Base-by-base conservation (phyloP, 371 early-diverging fungal genomes). In the Umbelopsis sp. region DNA sequence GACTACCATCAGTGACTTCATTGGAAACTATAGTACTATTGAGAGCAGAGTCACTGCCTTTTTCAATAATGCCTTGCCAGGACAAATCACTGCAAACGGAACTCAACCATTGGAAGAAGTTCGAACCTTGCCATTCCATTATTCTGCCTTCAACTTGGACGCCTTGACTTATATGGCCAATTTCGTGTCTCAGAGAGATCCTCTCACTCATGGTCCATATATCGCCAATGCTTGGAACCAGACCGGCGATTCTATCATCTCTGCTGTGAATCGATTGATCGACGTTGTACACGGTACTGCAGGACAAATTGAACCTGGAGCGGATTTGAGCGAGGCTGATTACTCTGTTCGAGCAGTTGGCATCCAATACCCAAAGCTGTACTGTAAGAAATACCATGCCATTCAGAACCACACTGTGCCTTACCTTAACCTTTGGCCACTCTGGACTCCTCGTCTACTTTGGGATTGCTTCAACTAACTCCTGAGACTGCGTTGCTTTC, bases 221-320 rank as follows among this genome's bases (percentile, higher is more conserved):
- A 46, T 46, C 44, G 18, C 65, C n/a, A 48, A 65, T 22, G 65
- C 46, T 20, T 65, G 65, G 65, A 65, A 22, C 20, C 46, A 44
- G 29, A 44, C 44, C 0, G 46, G 50, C 22, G 50, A 44, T 20
- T 44, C 65, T 18, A 65, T 65, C 24, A 25, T 65, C 45, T 41
- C 65, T n/a, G 50, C 44, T 37, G 65, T 65, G 5, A 29, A 57
- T 18, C 29, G 57, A 57, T n/a, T 57, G 12, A 18, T 35, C 6
- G 35, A 11, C 18, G 57, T 57, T 35, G 57, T 57, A 7, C 35
- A 16, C 0, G 57, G 57, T 5, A 29, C 22, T 9, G 29, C 37
- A 35, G 57, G 57, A 35, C 57, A 57, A 57, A 35, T 57, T 35
- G 65, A 65, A 38, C 65, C 65, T 18, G 65, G 65, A n/a, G 65